Percentiles rank a stretch among this genome's conserved stretches.
phyloP scores from a whole-genome alignment of 768 basidiomycete species.

The Termitomyces titanicus region DNA sequence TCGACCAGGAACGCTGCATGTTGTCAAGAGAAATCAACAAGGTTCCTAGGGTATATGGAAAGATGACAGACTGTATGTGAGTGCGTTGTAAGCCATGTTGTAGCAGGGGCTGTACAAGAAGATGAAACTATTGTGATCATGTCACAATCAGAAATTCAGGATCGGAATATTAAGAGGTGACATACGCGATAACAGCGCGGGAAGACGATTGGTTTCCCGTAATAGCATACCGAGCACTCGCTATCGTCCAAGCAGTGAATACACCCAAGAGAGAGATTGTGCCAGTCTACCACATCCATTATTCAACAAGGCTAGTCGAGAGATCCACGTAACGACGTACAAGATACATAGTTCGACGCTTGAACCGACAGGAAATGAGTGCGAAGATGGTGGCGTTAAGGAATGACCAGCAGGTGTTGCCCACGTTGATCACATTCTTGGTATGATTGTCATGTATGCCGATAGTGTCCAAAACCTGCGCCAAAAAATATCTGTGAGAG shows the following conservation, averaged over 20 bases:
- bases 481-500: slow-evolving; percentile 44
- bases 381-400: slow-evolving; percentile 51
- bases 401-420: slow-evolving; percentile 51
- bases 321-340: slow-evolving; percentile 23
- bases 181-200: slow-evolving; percentile 47
- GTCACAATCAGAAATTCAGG: neutral
- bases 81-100: slow-evolving; percentile 53
- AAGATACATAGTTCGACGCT: slow-evolving; percentile 45
- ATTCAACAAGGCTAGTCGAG: neutral
- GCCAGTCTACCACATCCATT: slow-evolving; percentile 32
- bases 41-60: slow-evolving; percentile 21
- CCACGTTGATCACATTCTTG: slow-evolving; percentile 57
- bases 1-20: slow-evolving; percentile 59
- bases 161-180: neutral
- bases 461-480: slow-evolving; percentile 51
- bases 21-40: slow-evolving; percentile 31
- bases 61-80: slow-evolving; percentile 41
- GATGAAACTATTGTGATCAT: slow-evolving; percentile 39
- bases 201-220: slow-evolving; percentile 42
- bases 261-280: slow-evolving; percentile 43
- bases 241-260: slow-evolving; percentile 55
- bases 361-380: slow-evolving; percentile 43
- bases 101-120: slow-evolving; percentile 55
- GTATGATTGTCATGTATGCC: slow-evolving; percentile 46
- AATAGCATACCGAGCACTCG: slow-evolving; percentile 43